phyloP scores from a whole-genome alignment of 140 eudicot species.

The Stevia rebaudiana region DNA sequence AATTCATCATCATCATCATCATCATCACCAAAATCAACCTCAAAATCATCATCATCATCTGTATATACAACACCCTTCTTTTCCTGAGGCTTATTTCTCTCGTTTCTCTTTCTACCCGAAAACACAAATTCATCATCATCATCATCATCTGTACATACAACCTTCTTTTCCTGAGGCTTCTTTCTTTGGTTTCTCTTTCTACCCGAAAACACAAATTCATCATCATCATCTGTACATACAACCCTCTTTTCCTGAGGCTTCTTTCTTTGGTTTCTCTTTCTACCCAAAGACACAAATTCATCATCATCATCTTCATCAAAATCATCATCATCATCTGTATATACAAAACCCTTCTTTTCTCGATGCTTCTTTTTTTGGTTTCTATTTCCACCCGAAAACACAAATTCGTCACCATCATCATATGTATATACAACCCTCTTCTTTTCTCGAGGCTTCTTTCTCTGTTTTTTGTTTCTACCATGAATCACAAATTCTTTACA shows the following conservation, averaged over 20 bases:
- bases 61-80: conserved; percentile 15
- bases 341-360: conserved; percentile 19
- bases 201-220: too few relatives aligned
- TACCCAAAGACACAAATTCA: not conserved
- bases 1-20: conserved; percentile 13
- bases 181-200: too few relatives aligned
- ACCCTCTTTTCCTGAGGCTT: too few relatives aligned
- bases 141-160: conserved; percentile 9
- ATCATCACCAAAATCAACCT: too few relatives aligned
- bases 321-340: conserved; percentile 9
- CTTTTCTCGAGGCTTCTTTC: too few relatives aligned
- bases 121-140: not conserved
- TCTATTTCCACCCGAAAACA: conserved; percentile 26
- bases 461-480: too few relatives aligned
- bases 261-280: too few relatives aligned
- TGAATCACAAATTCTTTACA: not conserved
- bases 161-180: not conserved
- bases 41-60: conserved; percentile 6
- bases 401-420: not conserved
- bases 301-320: not conserved
- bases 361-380: conserved; percentile 15
- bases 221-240: conserved; percentile 3
- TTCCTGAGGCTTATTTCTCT: conserved; percentile 17
- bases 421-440: not conserved
- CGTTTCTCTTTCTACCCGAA: conserved; percentile 29